phyloP scores from a whole-genome alignment of 2,329 filamentous ascomycete species.

The Aspergillus fumigatus region DNA sequence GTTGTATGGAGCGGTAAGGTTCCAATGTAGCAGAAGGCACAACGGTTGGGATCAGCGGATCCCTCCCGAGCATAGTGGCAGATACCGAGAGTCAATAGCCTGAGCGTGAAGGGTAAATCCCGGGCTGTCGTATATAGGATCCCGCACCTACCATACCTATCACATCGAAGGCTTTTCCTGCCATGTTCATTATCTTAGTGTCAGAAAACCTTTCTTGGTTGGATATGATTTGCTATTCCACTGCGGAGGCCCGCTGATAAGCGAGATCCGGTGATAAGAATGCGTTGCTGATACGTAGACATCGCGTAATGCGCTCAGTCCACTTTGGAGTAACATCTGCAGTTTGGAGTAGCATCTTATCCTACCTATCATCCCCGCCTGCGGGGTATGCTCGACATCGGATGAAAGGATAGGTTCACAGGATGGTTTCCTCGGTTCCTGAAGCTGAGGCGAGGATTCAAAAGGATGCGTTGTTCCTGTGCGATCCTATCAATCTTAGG shows the following conservation, averaged over 20 bases:
- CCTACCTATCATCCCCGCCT: background rate
- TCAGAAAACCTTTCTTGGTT: background rate
- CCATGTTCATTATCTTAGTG: background rate
- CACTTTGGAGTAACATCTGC: background rate
- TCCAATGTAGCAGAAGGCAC: background rate
- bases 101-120: background rate
- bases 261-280: constrained; percentile 8
- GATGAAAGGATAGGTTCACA: background rate
- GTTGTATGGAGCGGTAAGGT: background rate
- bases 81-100: background rate
- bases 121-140: background rate
- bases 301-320: background rate
- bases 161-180: background rate
- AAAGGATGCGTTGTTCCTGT: background rate
- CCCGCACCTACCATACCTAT: background rate
- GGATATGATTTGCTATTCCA: background rate
- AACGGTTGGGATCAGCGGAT: background rate
- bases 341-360: background rate
- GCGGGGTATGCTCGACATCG: background rate
- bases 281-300: background rate
- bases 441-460: background rate
- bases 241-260: constrained; percentile 6
- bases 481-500: background rate
- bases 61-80: background rate
- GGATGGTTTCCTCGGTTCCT: background rate